Evolutionary conservation across 495 filamentous ascomycete genomes (phyloP).

Genomic region (Xeromyces bisporus): DNA sequence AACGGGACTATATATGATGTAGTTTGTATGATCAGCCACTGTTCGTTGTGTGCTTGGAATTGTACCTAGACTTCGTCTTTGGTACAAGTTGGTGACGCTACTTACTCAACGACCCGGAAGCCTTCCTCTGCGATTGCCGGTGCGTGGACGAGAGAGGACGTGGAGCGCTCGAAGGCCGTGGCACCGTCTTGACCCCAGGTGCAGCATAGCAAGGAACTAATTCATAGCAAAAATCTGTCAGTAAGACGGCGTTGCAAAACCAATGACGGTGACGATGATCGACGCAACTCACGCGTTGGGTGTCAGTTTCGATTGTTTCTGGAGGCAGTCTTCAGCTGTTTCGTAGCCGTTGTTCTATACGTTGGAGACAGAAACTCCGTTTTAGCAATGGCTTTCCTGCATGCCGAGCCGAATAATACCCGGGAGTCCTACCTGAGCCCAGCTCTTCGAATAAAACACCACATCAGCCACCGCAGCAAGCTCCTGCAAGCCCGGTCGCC

Average conservation of each 20-base stretch:
- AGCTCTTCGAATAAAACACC: conserved; percentile 53
- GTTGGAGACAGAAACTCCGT: not conserved
- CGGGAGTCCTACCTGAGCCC: conserved; percentile 47
- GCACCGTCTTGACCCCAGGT: conserved; percentile 54
- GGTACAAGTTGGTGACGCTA: no score
- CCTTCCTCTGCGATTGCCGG: conserved; percentile 25
- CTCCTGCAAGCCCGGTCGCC: conserved; percentile 38
- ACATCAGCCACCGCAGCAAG: conserved; percentile 47
- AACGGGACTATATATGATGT: not conserved
- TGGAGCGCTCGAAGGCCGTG: conserved; percentile 24
- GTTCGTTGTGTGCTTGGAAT: no score
- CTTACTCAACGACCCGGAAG: conserved; percentile 45
- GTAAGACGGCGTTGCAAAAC: no score
- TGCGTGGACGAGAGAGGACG: conserved; percentile 22
- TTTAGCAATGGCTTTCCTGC: not conserved
- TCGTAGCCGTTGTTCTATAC: conserved; percentile 30
- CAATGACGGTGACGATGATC: no score
- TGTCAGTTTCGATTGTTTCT: conserved; percentile 23
- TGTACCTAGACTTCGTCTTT: no score
- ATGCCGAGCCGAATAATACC: no score
- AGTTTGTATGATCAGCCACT: no score
- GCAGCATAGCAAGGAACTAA: conserved; percentile 41
- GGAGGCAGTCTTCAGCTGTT: conserved; percentile 33
- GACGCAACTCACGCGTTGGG: conserved; percentile 32
- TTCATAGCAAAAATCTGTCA: no score